A percentile compares a stretch with the other conserved stretches of the same genome.
Evolutionary conservation across 768 basidiomycete species (phyloP).

Genomic region (Sporobolomyces roseus): DNA sequence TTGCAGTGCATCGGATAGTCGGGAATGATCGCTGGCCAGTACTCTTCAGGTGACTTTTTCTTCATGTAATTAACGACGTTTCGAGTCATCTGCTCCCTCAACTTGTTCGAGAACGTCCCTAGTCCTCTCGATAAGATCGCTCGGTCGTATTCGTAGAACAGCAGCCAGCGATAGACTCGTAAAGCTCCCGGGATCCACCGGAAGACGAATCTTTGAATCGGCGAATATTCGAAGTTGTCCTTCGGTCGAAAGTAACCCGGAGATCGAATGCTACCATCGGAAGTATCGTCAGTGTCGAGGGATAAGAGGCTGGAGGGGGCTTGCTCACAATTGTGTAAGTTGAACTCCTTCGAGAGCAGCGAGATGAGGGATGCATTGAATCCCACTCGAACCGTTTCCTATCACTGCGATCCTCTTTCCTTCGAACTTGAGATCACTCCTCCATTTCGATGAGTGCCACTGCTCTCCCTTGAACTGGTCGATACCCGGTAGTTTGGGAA

Average conservation of each 20-base stretch:
- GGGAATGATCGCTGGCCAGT: slow-evolving; percentile 56
- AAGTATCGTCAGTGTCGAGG: slow-evolving; percentile 46
- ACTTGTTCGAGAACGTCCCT: slow-evolving; percentile 8
- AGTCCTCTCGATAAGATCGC: slow-evolving; percentile 19
- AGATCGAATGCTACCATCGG: slow-evolving; percentile 16
- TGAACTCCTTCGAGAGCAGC: background rate
- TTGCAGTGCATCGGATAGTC: slow-evolving; percentile 50
- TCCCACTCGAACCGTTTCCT: slow-evolving; percentile 46
- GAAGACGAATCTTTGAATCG: slow-evolving; percentile 24
- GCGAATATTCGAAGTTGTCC: slow-evolving; percentile 28
- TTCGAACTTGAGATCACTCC: slow-evolving; percentile 56
- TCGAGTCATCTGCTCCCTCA: slow-evolving; percentile 3
- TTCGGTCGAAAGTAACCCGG: slow-evolving; percentile 27
- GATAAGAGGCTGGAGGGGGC: background rate
- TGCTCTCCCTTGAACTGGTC: slow-evolving; percentile 55
- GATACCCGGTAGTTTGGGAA: slow-evolving; percentile 53
- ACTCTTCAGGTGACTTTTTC: slow-evolving; percentile 55
- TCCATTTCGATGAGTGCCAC: slow-evolving; percentile 61
- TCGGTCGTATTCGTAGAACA: slow-evolving; percentile 38
- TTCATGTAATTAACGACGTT: slow-evolving; percentile 32
- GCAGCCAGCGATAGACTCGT: slow-evolving; percentile 32
- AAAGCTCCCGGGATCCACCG: slow-evolving; percentile 30
- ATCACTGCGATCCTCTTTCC: slow-evolving; percentile 61
- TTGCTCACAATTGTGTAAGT: background rate
- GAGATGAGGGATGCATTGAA: background rate